Percentiles rank a stretch among this genome's conserved stretches.
These are phyloP conservation scores for Fusarium staphyleae DNA, from an alignment of 2,329 filamentous ascomycete genomes.

Conservation along the genomic window DNA sequence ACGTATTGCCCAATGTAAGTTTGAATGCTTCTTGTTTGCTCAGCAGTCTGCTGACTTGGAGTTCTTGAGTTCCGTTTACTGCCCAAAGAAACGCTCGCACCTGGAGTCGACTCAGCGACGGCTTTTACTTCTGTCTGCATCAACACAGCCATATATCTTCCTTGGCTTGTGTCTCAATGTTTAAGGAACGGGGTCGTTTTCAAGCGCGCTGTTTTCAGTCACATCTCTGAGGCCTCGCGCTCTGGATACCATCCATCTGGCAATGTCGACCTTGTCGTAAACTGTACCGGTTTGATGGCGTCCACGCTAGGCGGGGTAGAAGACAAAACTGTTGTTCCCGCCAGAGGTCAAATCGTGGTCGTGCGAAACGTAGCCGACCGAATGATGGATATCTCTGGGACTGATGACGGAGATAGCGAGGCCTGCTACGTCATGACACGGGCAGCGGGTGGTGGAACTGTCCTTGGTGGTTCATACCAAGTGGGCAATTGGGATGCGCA, in stretches of 20 bases:
- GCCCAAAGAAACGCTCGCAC: not conserved
- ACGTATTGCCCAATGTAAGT: not conserved
- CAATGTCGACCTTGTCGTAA: constrained; percentile 75
- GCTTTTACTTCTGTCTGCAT: constrained; percentile 86
- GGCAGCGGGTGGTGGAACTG: constrained; percentile 76
- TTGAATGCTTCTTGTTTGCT: no score
- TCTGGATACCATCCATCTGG: constrained; percentile 55
- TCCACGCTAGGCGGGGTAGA: constrained; percentile 79
- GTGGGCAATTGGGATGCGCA: constrained; percentile 78
- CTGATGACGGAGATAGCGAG: constrained; percentile 76
- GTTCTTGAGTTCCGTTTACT: not conserved
- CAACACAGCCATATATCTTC: constrained; percentile 85
- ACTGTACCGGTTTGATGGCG: constrained; percentile 81
- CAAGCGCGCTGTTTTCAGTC: constrained; percentile 65
- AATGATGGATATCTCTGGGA: constrained; percentile 74
- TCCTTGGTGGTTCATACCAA: constrained; percentile 83
- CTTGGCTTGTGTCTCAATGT: constrained; percentile 83
- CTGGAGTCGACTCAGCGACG: constrained; percentile 65
- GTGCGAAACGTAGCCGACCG: constrained; percentile 76
- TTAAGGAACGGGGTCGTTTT: constrained; percentile 74
- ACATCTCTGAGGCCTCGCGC: constrained; percentile 71
- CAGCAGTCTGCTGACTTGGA: constrained; percentile 37
- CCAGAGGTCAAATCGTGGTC: constrained; percentile 81
- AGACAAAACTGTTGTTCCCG: constrained; percentile 75
- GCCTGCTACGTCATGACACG: constrained; percentile 82